Base-by-base conservation (phyloP, 2,329 filamentous ascomycete genomes). In the Myotisia sp. region DNA sequence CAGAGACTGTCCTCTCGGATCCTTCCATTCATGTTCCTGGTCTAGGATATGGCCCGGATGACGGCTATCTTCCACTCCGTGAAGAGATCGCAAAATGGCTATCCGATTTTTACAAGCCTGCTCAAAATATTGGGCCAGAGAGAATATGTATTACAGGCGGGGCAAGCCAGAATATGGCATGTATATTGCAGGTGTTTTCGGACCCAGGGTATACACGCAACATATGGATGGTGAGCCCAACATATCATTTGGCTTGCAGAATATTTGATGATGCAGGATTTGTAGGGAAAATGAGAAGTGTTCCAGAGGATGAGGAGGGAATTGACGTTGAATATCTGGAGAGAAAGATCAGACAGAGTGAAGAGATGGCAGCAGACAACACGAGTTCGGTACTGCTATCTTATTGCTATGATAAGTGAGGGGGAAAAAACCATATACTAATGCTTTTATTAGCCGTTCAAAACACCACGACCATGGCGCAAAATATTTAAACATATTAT, bases 401-500 rank as follows among this genome's bases (percentile, higher is more conserved):
- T 37, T 29, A 41, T 4, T n/a, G 13, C 8, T 18, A 16, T 35
- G 14, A 29, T 29, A 10, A n/a, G n/a, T n/a, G n/a, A n/a, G n/a
- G n/a, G n/a, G n/a, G n/a, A n/a, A n/a, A n/a, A n/a, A n/a, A n/a
- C n/a, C n/a, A 6, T 7, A 18, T 31, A 16, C 12, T 22, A 18
- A 26, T 6, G 4, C 13, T 27, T 16, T 7, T 13, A n/a, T 4
- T 29, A 39, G 34, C 29, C 35, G 5, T 26, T 69, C 46, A 85
- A 83, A 51, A 62, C 64, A 2, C 53, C 63, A 0, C 64, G 69
- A 12, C 63, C 71, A 9, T 67, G 71, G 58, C 69, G 74, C 24
- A 92, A 92, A 49, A 70, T 82, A 36, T 95, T 92, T 60, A 76
- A 76, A 36, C 81, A 94, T 51, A 54, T 94, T 45, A 78, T 98